Evolutionary conservation across 1,284 basidiomycete genomes (phyloP), one percentile per base, ranked within the genome.

Genomic region (Tilletiopsis washingtonensis): DNA sequence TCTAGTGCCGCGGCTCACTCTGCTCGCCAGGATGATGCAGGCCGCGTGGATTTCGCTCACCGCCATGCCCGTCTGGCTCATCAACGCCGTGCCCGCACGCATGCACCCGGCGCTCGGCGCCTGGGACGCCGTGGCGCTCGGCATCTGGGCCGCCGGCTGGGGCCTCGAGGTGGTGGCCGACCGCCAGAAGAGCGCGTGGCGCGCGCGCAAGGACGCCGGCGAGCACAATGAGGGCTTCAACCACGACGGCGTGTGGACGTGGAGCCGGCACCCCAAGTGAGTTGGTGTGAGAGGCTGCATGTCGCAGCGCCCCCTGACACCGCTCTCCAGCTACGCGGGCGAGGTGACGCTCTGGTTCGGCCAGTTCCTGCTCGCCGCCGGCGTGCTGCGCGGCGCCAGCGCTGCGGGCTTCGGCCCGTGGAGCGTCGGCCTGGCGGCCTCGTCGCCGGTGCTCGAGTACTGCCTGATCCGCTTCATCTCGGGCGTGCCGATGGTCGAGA

Each of bases 171-270:
- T 62, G 14, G 54, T 63, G 11, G 65, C 65, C 11, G 86, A 88
- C 72, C 65, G 74, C 41, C 84, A 88, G 74, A 88, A 88, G 73
- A 75, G 79, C 5, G 69, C 74, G 1, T 88, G 86, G 86, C 76
- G 83, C 9, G 9, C 82, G 66, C 11, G 20, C 39, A 23, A 38
- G n/a, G 76, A 83, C n/a, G 76, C 75, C 11, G 84, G 84, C 63
- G 75, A 82, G 58, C 85, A 88, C 66, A 79, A 84, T 40, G 83
- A 88, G 62, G 78, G 81, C 62, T 88, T 88, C 67, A 84, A 88
- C 60, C 79, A 77, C 4, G 76, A 75, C 25, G 86, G 86, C 0
- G 74, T 87, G 9, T 89, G 86, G 85, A 75, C 78, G 36, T 74
- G 82, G 52, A 83, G 81, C 55, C 75, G 86, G 29, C 86, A 88